phyloP scores from a whole-genome alignment of 2,329 filamentous ascomycete species.

The Plenodomus biglobosus region DNA sequence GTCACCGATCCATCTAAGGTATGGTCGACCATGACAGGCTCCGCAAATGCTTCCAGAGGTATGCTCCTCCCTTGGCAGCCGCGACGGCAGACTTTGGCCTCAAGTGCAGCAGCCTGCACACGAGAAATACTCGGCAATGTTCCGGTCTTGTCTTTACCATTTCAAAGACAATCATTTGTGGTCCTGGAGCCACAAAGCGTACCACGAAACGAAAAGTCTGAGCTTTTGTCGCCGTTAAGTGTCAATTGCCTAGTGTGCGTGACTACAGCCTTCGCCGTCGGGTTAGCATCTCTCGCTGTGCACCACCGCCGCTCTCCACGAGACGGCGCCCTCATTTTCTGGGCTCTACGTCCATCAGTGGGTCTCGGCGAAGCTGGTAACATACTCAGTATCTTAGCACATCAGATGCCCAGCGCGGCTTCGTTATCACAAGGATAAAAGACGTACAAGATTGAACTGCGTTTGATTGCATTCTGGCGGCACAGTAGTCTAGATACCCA shows the following conservation, averaged over 20 bases:
- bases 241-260: constrained; percentile 28
- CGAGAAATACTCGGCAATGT: constrained; percentile 27
- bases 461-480: neutral
- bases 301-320: constrained; percentile 38
- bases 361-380: constrained; percentile 37
- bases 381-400: constrained; percentile 34
- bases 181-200: constrained; percentile 6
- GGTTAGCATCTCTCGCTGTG: constrained; percentile 33
- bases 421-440: constrained; percentile 12
- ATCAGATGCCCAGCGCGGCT: constrained; percentile 24
- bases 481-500: constrained; percentile 8
- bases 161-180: constrained; percentile 10
- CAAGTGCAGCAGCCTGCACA: constrained; percentile 12
- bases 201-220: constrained; percentile 19
- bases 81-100: constrained; percentile 10
- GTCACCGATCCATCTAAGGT: constrained; percentile 26
- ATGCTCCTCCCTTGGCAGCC: constrained; percentile 30
- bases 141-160: constrained; percentile 26
- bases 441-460: neutral
- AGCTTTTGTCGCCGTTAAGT: constrained; percentile 32
- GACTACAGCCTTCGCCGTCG: constrained; percentile 24
- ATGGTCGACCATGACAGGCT: constrained; percentile 29
- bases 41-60: constrained; percentile 2
- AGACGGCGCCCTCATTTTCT: constrained; percentile 39
- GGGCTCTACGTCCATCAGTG: constrained; percentile 30